phyloP scores from a whole-genome alignment of 2,329 filamentous ascomycete genomes.

The Phialophora chinensis region DNA sequence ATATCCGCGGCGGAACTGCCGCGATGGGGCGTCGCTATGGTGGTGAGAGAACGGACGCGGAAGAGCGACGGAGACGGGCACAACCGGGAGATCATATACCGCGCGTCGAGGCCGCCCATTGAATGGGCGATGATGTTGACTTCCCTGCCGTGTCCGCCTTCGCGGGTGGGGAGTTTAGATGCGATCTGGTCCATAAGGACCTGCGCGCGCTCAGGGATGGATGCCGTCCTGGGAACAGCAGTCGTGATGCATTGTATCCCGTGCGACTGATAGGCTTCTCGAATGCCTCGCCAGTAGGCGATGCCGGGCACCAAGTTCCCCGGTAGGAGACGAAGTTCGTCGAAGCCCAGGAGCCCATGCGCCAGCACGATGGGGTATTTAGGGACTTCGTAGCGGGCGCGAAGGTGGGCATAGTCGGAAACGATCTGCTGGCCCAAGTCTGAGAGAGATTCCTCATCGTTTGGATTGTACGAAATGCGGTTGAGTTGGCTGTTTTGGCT shows the following conservation, averaged over 20 bases:
- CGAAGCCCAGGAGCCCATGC: slow-evolving; percentile 70
- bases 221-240: slow-evolving; percentile 63
- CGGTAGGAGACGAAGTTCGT: slow-evolving; percentile 61
- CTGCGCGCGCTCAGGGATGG: slow-evolving; percentile 63
- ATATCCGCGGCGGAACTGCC: slow-evolving; percentile 66
- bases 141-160: slow-evolving; percentile 53
- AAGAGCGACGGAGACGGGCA: slow-evolving; percentile 63
- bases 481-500: slow-evolving; percentile 10
- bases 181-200: slow-evolving; percentile 61
- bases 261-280: slow-evolving; percentile 61
- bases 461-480: slow-evolving; percentile 16
- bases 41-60: slow-evolving; percentile 74
- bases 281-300: slow-evolving; percentile 70
- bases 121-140: slow-evolving; percentile 70
- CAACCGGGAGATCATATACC: slow-evolving; percentile 68
- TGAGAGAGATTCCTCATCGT: slow-evolving; percentile 21
- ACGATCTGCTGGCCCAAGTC: slow-evolving; percentile 61
- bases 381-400: slow-evolving; percentile 63
- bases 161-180: slow-evolving; percentile 48
- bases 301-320: slow-evolving; percentile 62
- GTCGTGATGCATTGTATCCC: slow-evolving; percentile 67
- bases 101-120: slow-evolving; percentile 66
- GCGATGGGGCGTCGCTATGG: slow-evolving; percentile 66
- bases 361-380: slow-evolving; percentile 67
- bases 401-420: slow-evolving; percentile 67